Evolutionary conservation across 2,329 filamentous ascomycete genomes (phyloP), one percentile per base, ranked within the genome.

Genomic region (Aspergillus sp.): DNA sequence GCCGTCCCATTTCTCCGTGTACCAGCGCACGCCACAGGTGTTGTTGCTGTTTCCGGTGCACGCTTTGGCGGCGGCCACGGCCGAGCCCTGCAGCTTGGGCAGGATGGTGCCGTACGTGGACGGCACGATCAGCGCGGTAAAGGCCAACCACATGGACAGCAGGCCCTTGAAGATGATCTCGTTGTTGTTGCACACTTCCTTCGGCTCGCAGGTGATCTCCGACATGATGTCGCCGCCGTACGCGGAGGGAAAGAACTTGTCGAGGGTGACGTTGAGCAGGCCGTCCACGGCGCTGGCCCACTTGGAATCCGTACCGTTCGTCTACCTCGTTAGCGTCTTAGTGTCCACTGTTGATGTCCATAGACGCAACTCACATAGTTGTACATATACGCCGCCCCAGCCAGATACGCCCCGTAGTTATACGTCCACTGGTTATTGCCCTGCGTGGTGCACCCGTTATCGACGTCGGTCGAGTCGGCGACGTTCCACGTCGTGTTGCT

Each of bases 151-250:
- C 38, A 85, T 81, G 59, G 84, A 79, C n/a, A 89, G 75, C 53
- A 86, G 85, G 38, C 86, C 87, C 71, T 89, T 89, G 80, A 88
- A 91, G 2, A 83, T 83, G 52, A 83, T 71, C 78, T 91, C 88
- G 64, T 92, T 89, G 53, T 81, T 78, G 53, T 86, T 86, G 75
- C 89, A 93, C 17, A 74, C 79, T 19, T 69, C 65, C 2, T 65
- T 72, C 3, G 78, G 72, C 60, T 91, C 88, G 72, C 89, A 93
- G 11, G 83, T 76, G 2, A 82, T 71, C 69, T 93, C 89, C 57
- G 74, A 82, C 55, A 87, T 83, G 58, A 86, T 77, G 49, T 78
- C 78, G 20, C 81, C 65, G 32, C 40, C 40, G 17, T 67, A 64
- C n/a, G 68, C 53, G 23, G 69, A 47, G 14, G 76, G 76, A 71